Evolutionary conservation across 257 asterid species (phyloP), one percentile per base, ranked within the genome.

Genomic region (Eucommia ulmoides): DNA sequence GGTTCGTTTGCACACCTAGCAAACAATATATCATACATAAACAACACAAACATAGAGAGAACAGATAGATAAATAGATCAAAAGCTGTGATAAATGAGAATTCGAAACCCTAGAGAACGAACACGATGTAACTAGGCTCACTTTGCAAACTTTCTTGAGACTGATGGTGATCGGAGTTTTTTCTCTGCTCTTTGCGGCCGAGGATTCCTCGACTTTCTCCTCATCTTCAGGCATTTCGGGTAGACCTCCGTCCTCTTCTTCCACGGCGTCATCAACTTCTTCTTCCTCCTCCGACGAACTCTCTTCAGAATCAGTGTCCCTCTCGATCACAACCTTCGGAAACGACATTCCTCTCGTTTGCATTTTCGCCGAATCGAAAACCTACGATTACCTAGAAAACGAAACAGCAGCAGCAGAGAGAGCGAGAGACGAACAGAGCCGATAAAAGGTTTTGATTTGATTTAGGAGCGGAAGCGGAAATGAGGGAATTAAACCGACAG

Each of bases 61-160:
- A 22, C 18, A 19, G 16, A 0, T 38, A 8, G 2, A 17, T 11
- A 0, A 20, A 1, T 22, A 53, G 21, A 9, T 7, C 8, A 25
- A 49, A 19, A 50, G 14, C 26, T 10, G 20, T 19, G n/a, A 23
- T 35, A 33, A 59, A 6, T 16, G 23, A 24, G 8, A n/a, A 23
- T 47, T 14, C 8, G 17, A 10, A 8, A 14, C 24, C 10, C 5
- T 4, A 41, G 15, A 19, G 25, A 16, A 7, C n/a, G 33, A 12
- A 10, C 23, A 19, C 12, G 53, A 23, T 24, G 20, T 26, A 20
- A 19, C n/a, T 17, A 18, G 8, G 19, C 11, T 56, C 70, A 89
- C 98, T 69, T 89, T 89, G 84, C 98, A 89, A 49, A 76, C 78
- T 80, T 77, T 85, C 69, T 82, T 85, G 52, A 89, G 94, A 54